phyloP scores from a whole-genome alignment of 768 basidiomycete species.

The Mrakia frigida region DNA sequence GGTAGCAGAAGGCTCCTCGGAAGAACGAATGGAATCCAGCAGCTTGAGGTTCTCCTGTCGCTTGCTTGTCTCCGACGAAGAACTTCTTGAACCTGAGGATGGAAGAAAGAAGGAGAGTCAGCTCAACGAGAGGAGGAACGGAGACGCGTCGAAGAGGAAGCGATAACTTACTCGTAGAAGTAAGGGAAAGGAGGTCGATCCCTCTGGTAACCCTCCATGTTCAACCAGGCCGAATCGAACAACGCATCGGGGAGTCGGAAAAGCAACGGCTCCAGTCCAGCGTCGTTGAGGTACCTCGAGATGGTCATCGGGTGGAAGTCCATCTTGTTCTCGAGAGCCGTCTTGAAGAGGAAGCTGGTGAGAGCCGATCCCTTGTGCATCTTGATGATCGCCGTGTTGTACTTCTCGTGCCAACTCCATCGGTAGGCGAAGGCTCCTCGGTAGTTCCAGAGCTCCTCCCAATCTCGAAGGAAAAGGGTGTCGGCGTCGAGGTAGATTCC shows the following conservation, averaged over 20 bases:
- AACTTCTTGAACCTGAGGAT: constrained; percentile 64
- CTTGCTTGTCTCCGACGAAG: constrained; percentile 46
- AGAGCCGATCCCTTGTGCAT: constrained; percentile 89
- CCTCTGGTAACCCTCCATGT: constrained; percentile 83
- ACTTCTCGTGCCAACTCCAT: constrained; percentile 86
- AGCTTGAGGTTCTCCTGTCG: constrained; percentile 75
- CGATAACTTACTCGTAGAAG: constrained; percentile 65
- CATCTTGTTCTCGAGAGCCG: constrained; percentile 79
- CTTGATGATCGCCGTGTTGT: constrained; percentile 93
- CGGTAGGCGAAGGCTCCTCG: constrained; percentile 93
- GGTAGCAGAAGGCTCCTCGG: constrained; percentile 85
- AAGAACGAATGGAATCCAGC: constrained; percentile 94
- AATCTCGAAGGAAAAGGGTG: constrained; percentile 89
- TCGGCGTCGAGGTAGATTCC: constrained; percentile 97
- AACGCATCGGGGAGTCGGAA: constrained; percentile 88
- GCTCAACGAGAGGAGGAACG: background rate
- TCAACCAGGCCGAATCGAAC: constrained; percentile 95
- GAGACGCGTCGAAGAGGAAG: constrained; percentile 9
- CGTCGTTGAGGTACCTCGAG: constrained; percentile 82
- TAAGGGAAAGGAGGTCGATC: constrained; percentile 91
- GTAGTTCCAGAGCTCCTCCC: constrained; percentile 98
- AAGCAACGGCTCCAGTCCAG: constrained; percentile 72
- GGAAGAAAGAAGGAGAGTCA: background rate
- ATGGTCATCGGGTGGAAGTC: constrained; percentile 99
- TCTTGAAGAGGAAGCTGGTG: constrained; percentile 87